Evolutionary conservation across 257 asterid genomes (phyloP).

Genomic region (Solanum chiquidenum): DNA sequence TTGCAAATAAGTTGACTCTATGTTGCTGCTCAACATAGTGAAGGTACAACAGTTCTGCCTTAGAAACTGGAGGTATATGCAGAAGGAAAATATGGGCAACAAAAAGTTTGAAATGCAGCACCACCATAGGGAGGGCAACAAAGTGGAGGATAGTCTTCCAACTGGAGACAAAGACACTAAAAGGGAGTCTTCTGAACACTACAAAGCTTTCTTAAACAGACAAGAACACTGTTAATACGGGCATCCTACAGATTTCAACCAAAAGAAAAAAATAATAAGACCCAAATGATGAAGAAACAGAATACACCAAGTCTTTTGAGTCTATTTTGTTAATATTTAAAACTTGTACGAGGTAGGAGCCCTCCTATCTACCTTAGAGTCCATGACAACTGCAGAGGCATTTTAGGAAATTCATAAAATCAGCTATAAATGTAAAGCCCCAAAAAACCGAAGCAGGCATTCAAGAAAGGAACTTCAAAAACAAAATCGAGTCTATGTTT

Average conservation of each 20-base stretch:
- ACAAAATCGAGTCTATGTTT: neutral
- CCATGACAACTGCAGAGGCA: neutral
- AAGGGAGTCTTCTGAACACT: neutral
- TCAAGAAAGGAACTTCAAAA: neutral
- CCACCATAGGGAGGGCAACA: neutral
- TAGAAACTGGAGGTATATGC: neutral
- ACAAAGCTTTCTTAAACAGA: neutral
- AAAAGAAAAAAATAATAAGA: neutral
- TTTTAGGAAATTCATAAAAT: neutral
- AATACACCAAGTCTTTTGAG: neutral
- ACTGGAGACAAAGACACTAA: neutral
- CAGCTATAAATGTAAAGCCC: neutral
- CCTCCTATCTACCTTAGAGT: neutral
- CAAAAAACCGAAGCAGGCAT: neutral
- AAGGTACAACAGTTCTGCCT: neutral
- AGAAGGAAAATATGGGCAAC: neutral
- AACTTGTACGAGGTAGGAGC: neutral
- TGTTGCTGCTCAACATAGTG: neutral
- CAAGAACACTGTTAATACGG: neutral
- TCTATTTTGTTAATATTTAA: neutral
- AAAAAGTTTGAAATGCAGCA: neutral
- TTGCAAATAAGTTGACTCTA: neutral
- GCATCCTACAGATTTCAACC: neutral
- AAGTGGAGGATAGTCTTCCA: neutral
- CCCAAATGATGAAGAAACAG: neutral